These are phyloP conservation scores for Tympanopsis confertula DNA, from an alignment of 2,329 filamentous ascomycete genomes.

Conservation along the genomic window DNA sequence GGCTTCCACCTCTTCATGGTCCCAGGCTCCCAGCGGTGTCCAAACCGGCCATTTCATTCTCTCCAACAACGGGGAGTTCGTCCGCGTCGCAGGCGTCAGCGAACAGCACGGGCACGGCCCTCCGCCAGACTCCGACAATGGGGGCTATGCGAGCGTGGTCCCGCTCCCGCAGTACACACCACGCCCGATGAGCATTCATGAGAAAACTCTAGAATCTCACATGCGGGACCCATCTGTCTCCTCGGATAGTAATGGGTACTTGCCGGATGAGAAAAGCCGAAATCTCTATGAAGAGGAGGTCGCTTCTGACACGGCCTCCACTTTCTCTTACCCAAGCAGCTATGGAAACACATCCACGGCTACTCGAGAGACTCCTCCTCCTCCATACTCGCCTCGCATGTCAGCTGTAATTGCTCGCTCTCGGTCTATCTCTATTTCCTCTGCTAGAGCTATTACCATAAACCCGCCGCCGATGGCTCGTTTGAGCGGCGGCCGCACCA, in stretches of 20 bases:
- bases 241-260: slow-evolving; percentile 4
- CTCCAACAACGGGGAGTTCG: too few species aligned
- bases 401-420: slow-evolving; percentile 17
- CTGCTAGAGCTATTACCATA: neutral
- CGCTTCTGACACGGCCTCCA: slow-evolving; percentile 23
- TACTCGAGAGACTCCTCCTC: slow-evolving; percentile 25
- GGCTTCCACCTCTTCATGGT: too few species aligned
- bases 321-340: slow-evolving; percentile 25
- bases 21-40: too few species aligned
- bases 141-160: slow-evolving; percentile 16
- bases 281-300: slow-evolving; percentile 11
- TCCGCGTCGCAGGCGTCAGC: too few species aligned
- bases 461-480: neutral
- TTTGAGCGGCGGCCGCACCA: too few species aligned
- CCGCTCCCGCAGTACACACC: slow-evolving; percentile 26
- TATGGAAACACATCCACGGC: slow-evolving; percentile 29
- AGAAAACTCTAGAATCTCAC: slow-evolving; percentile 23
- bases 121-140: too few species aligned
- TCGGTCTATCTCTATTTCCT: slow-evolving; percentile 13
- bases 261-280: slow-evolving; percentile 16
- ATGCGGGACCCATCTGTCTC: slow-evolving; percentile 16
- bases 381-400: slow-evolving; percentile 22
- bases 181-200: slow-evolving; percentile 20
- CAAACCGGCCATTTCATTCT: too few species aligned
- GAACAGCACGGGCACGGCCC: too few species aligned